Base-by-base conservation (phyloP, 2,329 filamentous ascomycete genomes). In the Alternaria longipes region DNA sequence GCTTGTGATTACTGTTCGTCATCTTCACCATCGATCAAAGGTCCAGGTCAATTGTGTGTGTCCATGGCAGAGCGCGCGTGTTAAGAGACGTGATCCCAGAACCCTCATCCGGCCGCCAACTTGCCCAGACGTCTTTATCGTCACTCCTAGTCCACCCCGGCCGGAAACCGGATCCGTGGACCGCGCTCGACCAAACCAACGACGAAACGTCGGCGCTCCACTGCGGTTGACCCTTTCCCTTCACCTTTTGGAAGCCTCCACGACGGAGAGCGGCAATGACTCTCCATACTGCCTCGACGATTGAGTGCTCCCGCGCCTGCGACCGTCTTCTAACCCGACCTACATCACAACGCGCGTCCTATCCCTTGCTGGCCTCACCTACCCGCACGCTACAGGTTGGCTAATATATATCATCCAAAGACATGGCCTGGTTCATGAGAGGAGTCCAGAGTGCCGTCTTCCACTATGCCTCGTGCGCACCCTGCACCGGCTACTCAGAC, bases 401-500 rank as follows among this genome's bases (percentile, higher is more conserved):
- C 41, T 32, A 49, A 46, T 50, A 16, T 20, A 30, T 34, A 45
- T 18, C 54, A 16, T 22, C 54, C 18, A 24, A 49, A 63, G 28
- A 52, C 72, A 80, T 80, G 78, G 74, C 76, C 62, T 79, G 77
- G 77, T 71, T 80, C 63, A 60, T 78, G 68, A 79, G 81, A 62
- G 83, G 83, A 71, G 82, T 92, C 32, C 91, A 92, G 78, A 93
- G 91, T 54, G 90, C 90, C 67, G 81, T 92, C 76, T 94, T 93
- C 83, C 93, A 92, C 82, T 84, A 92, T 67, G 81, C 91, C 61
- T 90, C 91, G 57, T 94, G 91, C 76, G 89, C 90, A 63, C 91
- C 91, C 80, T 97, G 93, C 81, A 85, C 89, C 58, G 87, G 91
- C 68, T 86, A 90, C 62, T 84, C 86, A 53, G 87, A 91, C 75